Conservation (phyloP, 192 early-diverging fungal genomes). For the Spizellomyces sp. region DNA sequence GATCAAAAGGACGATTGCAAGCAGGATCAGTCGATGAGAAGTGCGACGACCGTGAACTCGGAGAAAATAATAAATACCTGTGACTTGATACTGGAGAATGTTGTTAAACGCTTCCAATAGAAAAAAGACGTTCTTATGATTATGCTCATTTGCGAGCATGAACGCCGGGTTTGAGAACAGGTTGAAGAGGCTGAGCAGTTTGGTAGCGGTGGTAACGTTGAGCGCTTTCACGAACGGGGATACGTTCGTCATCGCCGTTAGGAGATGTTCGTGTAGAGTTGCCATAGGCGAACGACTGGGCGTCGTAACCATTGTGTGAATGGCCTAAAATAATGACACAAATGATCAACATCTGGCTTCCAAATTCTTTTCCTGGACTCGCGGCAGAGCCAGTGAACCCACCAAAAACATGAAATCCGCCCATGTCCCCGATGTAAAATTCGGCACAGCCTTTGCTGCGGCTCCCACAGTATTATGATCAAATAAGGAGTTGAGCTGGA, state of each 20-base stretch:
- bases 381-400: constrained; percentile 23
- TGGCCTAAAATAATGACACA: constrained; percentile 47
- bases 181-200: constrained; percentile 74
- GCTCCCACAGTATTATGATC: constrained; percentile 33
- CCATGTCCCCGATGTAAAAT: constrained; percentile 46
- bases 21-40: constrained; percentile 2
- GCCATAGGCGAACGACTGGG: constrained; percentile 63
- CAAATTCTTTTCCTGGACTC: not conserved
- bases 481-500: constrained; percentile 67
- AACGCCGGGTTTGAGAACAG: constrained; percentile 78
- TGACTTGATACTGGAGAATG: constrained; percentile 81
- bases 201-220: constrained; percentile 68
- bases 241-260: constrained; percentile 81
- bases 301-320: constrained; percentile 74
- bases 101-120: constrained; percentile 82
- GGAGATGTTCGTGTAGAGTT: constrained; percentile 74
- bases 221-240: constrained; percentile 79
- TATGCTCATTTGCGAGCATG: constrained; percentile 75
- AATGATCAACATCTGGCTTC: not conserved
- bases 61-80: constrained; percentile 46
- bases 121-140: constrained; percentile 74
- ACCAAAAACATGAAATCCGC: constrained; percentile 84
- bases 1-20: constrained; percentile 6
- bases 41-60: constrained; percentile 4
- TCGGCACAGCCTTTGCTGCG: constrained; percentile 38